These are phyloP conservation scores for Simmondsia chinensis DNA, from an alignment of 148 eudicot genomes.

Conservation along the genomic window DNA sequence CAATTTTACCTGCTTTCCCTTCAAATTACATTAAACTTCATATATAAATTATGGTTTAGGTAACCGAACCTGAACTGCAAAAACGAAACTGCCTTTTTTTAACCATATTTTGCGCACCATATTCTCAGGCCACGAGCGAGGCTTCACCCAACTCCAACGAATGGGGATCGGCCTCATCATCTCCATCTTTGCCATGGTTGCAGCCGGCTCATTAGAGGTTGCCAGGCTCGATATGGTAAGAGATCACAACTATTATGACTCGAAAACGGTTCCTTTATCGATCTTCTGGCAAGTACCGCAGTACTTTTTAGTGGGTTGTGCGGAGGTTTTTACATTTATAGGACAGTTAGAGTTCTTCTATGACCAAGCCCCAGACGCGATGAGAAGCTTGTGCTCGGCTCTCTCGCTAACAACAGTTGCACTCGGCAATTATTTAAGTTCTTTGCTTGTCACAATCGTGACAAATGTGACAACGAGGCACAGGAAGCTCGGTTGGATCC, in stretches of 20 bases:
- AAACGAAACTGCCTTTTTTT: too few species aligned
- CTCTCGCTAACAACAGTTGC: slow-evolving; percentile 41
- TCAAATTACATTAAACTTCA: too few species aligned
- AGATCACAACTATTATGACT: slow-evolving; percentile 27
- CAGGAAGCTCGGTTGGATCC: slow-evolving; percentile 59
- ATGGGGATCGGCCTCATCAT: slow-evolving; percentile 50
- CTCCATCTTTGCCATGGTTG: slow-evolving; percentile 37
- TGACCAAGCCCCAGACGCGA: slow-evolving; percentile 63
- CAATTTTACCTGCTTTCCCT: too few species aligned
- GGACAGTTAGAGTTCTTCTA: slow-evolving; percentile 65
- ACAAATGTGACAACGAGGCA: slow-evolving; percentile 31
- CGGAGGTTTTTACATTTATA: slow-evolving; percentile 50
- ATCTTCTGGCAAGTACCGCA: slow-evolving; percentile 72
- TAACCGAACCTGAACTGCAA: too few species aligned
- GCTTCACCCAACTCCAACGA: slow-evolving; percentile 49
- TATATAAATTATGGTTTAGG: too few species aligned
- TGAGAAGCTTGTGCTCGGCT: slow-evolving; percentile 66
- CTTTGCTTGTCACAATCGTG: slow-evolving; percentile 42
- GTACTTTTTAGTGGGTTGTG: slow-evolving; percentile 52
- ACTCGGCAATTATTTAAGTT: slow-evolving; percentile 40
- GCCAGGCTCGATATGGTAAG: slow-evolving; percentile 30
- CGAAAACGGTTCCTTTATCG: slow-evolving; percentile 29
- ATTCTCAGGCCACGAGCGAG: slow-evolving; percentile 30
- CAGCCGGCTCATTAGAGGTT: slow-evolving; percentile 44
- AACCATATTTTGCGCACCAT: too few species aligned